Base-by-base conservation (phyloP, 805 yeast species). In the Gaillardinia entomophila region DNA sequence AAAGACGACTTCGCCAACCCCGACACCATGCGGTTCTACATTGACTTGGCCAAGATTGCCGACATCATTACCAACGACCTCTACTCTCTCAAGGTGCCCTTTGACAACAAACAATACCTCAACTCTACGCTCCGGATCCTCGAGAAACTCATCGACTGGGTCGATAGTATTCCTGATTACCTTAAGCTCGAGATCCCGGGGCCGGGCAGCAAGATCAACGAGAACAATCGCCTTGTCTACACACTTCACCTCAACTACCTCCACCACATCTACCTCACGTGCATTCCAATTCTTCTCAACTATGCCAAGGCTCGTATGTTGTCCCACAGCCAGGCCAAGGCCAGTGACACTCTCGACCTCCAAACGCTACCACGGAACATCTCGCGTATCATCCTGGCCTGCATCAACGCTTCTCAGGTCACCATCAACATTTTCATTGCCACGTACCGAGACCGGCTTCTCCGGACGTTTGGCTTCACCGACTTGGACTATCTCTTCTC, bases 181-280 rank as follows among this genome's bases (percentile, higher is more conserved):
- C 36, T 55, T 11, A 36, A 33, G 26, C 30, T 55, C 6, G 35
- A 38, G 26, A 30, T 46, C 3, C 43, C 50, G 4, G 20, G 36
- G 13, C 24, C 30, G 12, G 31, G 17, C 34, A 30, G 25, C 17
- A 31, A 26, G 13, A 33, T 15, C 16, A 38, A 12, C 30, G 36
- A 35, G 16, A n/a, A 8, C 7, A 42, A 45, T 20, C 32, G 61
- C 12, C 37, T 49, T 18, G 37, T 51, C 3, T 50, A 47, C 22
- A 45, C 56, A 12, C 32, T 55, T 20, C 59, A 55, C 30, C 47
- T 53, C 35, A 55, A 55, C 27, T 53, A 54, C 30, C 37, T 53
- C 4, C 61, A 55, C 36, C 55, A 51, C 29, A 46, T 55, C 3
- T 48, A 53, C 28, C 35, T 55, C 17, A 42, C 54, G 1, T 46